These are phyloP conservation scores for Malus asiatica DNA, from an alignment of 306 rosid species.

Conservation along the genomic window DNA sequence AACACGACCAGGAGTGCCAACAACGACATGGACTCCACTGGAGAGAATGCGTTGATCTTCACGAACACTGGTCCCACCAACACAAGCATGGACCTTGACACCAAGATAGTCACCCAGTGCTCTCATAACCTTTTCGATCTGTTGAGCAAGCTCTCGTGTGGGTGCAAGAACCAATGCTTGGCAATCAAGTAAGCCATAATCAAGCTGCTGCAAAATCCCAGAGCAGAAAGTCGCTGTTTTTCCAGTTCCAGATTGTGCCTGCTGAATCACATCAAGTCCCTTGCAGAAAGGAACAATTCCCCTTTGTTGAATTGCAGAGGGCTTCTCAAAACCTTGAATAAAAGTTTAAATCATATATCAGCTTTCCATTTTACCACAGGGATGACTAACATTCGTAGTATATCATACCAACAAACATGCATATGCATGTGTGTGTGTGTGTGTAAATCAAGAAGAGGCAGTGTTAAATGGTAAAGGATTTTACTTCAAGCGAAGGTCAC, in stretches of 20 bases:
- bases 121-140: slow-evolving; percentile 75
- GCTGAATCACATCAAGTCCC: slow-evolving; percentile 74
- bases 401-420: not conserved
- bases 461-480: not conserved
- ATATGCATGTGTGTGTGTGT: not conserved
- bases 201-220: slow-evolving; percentile 70
- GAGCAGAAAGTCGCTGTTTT: slow-evolving; percentile 77
- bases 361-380: not conserved
- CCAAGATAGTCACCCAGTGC: slow-evolving; percentile 71
- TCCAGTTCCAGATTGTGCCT: slow-evolving; percentile 76
- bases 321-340: slow-evolving; percentile 62
- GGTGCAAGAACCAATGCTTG: slow-evolving; percentile 79
- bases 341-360: slow-evolving; percentile 4
- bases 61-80: slow-evolving; percentile 66
- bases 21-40: slow-evolving; percentile 61
- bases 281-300: slow-evolving; percentile 74
- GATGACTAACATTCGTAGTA: not conserved
- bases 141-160: slow-evolving; percentile 74
- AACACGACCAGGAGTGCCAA: slow-evolving; percentile 74
- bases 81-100: slow-evolving; percentile 76
- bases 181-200: slow-evolving; percentile 56
- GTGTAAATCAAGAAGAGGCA: not conserved
- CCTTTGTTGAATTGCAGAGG: slow-evolving; percentile 80
- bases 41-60: slow-evolving; percentile 59
- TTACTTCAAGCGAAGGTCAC: not conserved